Conservation (phyloP, 176 grass and related monocot species). For the Otatea glauca region DNA sequence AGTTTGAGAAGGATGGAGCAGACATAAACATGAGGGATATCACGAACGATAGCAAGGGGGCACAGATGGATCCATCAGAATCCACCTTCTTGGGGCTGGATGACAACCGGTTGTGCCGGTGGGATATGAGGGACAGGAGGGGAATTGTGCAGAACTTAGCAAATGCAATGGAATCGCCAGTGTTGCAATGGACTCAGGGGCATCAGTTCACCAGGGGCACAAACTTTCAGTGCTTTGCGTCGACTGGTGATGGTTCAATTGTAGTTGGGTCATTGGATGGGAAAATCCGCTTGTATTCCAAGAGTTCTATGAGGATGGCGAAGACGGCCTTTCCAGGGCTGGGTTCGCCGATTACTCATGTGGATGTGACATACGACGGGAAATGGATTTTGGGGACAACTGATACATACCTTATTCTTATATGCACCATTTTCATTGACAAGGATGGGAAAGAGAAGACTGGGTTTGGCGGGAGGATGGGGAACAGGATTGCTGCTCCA, state of each 20-base stretch:
- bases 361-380: constrained; percentile 89
- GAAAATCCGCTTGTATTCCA: constrained; percentile 91
- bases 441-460: constrained; percentile 94
- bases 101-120: constrained; percentile 78
- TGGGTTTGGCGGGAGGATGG: constrained; percentile 79
- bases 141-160: constrained; percentile 83
- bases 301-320: constrained; percentile 96
- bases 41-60: constrained; percentile 82
- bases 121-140: constrained; percentile 83
- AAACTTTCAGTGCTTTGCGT: constrained; percentile 88
- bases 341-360: constrained; percentile 89
- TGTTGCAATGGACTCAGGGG: constrained; percentile 86
- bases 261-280: constrained; percentile 92
- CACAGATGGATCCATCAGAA: constrained; percentile 78
- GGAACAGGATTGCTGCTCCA: constrained; percentile 87
- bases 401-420: constrained; percentile 75
- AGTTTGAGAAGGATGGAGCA: constrained; percentile 81
- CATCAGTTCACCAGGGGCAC: constrained; percentile 89
- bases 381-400: constrained; percentile 89
- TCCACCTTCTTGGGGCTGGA: constrained; percentile 90
- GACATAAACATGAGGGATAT: constrained; percentile 94
- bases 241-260: constrained; percentile 87
- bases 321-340: constrained; percentile 96
- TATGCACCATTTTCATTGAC: constrained; percentile 87
- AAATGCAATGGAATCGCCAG: constrained; percentile 52